Percentiles rank a stretch among this genome's conserved stretches.
Conservation (phyloP, 108 stramenopile species). For the Pseudonitzschia multiseries region DNA sequence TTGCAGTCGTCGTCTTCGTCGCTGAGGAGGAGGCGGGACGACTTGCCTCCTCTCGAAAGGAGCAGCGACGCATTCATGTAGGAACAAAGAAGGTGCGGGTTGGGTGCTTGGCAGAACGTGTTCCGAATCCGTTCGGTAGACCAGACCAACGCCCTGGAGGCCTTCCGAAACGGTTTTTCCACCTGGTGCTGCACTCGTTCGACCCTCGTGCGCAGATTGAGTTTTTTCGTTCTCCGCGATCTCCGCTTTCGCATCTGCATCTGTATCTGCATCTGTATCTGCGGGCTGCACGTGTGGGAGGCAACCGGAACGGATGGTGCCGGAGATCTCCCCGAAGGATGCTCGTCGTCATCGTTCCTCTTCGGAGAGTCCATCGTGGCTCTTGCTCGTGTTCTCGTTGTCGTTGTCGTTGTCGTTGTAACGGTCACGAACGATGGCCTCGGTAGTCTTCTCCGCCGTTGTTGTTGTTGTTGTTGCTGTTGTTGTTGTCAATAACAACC, state of each 20-base stretch:
- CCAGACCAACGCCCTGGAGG: not conserved
- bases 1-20: not conserved
- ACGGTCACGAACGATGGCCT: too few species aligned
- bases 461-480: too few species aligned
- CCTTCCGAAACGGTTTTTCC: conserved; percentile 1
- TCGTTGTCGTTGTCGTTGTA: too few species aligned
- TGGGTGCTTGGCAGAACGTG: not conserved
- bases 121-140: not conserved
- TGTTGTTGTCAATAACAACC: too few species aligned
- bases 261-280: not conserved
- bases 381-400: too few species aligned
- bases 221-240: not conserved
- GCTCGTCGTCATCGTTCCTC: too few species aligned
- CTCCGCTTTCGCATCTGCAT: too few species aligned
- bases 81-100: not conserved
- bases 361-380: too few species aligned
- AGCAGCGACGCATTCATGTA: not conserved
- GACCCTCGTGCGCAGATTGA: not conserved
- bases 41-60: not conserved
- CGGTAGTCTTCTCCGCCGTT: too few species aligned
- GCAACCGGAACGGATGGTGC: too few species aligned
- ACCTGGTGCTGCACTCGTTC: conserved; percentile 8
- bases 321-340: too few species aligned
- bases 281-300: too few species aligned
- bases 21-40: not conserved